These are phyloP conservation scores for Penicillium occitanis DNA, from an alignment of 2,329 filamentous ascomycete genomes.

Conservation along the genomic window DNA sequence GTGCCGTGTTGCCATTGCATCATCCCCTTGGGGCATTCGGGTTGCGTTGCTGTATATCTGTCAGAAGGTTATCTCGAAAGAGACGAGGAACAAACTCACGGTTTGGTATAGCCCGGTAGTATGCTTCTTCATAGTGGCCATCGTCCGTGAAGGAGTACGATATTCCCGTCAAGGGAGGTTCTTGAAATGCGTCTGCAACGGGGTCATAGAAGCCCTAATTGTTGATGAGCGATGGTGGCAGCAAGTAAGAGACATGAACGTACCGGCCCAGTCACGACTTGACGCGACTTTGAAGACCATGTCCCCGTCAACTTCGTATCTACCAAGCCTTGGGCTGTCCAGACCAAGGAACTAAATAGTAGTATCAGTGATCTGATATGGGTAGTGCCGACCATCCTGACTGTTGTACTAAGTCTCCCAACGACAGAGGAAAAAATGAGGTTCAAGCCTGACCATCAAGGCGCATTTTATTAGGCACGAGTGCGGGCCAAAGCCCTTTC, in stretches of 20 bases:
- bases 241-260: constrained; percentile 26
- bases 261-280: constrained; percentile 69
- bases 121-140: constrained; percentile 67
- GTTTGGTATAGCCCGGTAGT: constrained; percentile 68
- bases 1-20: constrained; percentile 74
- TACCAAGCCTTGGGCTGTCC: constrained; percentile 42
- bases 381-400: constrained; percentile 22
- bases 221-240: not conserved
- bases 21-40: constrained; percentile 62
- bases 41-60: constrained; percentile 52
- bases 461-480: not conserved
- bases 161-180: constrained; percentile 66
- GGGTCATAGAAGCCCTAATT: constrained; percentile 68
- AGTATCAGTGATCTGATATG: constrained; percentile 33
- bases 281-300: constrained; percentile 69
- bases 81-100: constrained; percentile 51
- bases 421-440: not conserved
- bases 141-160: constrained; percentile 72
- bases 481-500: not conserved
- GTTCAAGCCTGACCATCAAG: constrained; percentile 9
- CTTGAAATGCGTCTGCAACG: constrained; percentile 62
- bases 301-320: constrained; percentile 63
- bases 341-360: constrained; percentile 38
- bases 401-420: not conserved
- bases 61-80: constrained; percentile 20